These are phyloP conservation scores for Rugonectria rugulosa DNA, from an alignment of 2,329 filamentous ascomycete species.

Conservation along the genomic window DNA sequence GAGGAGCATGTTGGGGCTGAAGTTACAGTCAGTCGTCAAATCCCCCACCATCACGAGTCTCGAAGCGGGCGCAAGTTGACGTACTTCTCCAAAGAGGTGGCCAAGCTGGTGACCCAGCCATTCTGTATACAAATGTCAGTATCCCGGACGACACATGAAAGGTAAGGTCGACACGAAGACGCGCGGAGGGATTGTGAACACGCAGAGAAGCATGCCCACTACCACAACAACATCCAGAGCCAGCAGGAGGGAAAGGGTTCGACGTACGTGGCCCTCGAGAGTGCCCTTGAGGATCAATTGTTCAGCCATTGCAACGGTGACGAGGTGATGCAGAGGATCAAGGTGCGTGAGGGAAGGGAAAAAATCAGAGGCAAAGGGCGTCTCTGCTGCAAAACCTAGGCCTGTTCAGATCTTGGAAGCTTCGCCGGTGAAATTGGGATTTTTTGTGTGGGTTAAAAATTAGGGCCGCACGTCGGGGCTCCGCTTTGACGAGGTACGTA, in stretches of 20 bases:
- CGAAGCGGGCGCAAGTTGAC: slow-evolving; percentile 40
- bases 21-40: slow-evolving; percentile 26
- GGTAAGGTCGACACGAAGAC: slow-evolving; percentile 14
- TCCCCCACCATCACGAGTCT: slow-evolving; percentile 10
- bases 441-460: slow-evolving; percentile 63
- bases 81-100: slow-evolving; percentile 99
- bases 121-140: slow-evolving; percentile 59
- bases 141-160: slow-evolving; percentile 25
- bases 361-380: slow-evolving; percentile 40
- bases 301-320: slow-evolving; percentile 77
- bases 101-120: slow-evolving; percentile 99
- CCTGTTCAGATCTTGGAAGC: slow-evolving; percentile 39
- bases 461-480: slow-evolving; percentile 51
- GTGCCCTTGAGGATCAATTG: slow-evolving; percentile 95
- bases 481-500: slow-evolving; percentile 34
- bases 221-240: slow-evolving; percentile 25
- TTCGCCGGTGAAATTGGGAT: slow-evolving; percentile 48
- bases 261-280: slow-evolving; percentile 92
- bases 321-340: slow-evolving; percentile 50
- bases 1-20: slow-evolving; percentile 98
- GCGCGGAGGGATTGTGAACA: slow-evolving; percentile 20
- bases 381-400: slow-evolving; percentile 42
- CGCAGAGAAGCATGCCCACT: slow-evolving; percentile 23
- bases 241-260: slow-evolving; percentile 29
- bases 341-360: slow-evolving; percentile 48